Conservation (phyloP, 768 basidiomycete genomes). For the Calvatia gigantea region DNA sequence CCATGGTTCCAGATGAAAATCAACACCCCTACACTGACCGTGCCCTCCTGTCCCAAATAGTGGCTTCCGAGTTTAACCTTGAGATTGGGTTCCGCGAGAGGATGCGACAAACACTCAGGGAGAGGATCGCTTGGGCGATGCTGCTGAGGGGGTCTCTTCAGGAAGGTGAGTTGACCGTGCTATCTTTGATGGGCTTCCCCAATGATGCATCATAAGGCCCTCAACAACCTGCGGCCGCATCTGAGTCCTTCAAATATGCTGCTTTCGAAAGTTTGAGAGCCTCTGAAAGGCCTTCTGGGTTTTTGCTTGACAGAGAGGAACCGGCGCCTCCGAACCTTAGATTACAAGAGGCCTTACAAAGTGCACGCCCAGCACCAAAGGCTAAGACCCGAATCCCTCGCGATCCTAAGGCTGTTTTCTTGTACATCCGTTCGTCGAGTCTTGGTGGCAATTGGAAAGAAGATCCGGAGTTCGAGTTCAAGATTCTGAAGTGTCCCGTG, state of each 20-base stretch:
- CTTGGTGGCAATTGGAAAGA: neutral
- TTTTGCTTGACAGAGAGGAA: conserved; percentile 32
- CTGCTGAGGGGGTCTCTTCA: conserved; percentile 35
- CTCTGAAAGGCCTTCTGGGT: conserved; percentile 36
- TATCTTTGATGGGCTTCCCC: neutral
- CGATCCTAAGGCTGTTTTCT: conserved; percentile 8
- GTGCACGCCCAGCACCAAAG: conserved; percentile 23
- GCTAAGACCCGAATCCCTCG: conserved; percentile 17
- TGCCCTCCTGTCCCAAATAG: conserved; percentile 19
- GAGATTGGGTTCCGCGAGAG: conserved; percentile 44
- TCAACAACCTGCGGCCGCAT: conserved; percentile 16
- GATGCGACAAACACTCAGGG: conserved; percentile 36
- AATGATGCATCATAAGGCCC: neutral
- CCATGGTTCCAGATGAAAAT: conserved; percentile 4
- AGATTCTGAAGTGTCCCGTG: conserved; percentile 42
- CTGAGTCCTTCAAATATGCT: conserved; percentile 31
- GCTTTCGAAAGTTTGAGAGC: conserved; percentile 38
- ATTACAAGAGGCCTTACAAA: conserved; percentile 18
- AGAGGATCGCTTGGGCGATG: conserved; percentile 48
- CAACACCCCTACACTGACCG: neutral
- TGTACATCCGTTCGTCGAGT: conserved; percentile 10
- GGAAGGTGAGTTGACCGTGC: conserved; percentile 21
- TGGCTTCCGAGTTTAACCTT: conserved; percentile 37
- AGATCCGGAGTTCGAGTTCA: conserved; percentile 20
- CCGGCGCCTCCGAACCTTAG: conserved; percentile 19